Evolutionary conservation across 805 yeast genomes (phyloP), one percentile per base, ranked within the genome.

Genomic region (Myxozyma melibiosi): DNA sequence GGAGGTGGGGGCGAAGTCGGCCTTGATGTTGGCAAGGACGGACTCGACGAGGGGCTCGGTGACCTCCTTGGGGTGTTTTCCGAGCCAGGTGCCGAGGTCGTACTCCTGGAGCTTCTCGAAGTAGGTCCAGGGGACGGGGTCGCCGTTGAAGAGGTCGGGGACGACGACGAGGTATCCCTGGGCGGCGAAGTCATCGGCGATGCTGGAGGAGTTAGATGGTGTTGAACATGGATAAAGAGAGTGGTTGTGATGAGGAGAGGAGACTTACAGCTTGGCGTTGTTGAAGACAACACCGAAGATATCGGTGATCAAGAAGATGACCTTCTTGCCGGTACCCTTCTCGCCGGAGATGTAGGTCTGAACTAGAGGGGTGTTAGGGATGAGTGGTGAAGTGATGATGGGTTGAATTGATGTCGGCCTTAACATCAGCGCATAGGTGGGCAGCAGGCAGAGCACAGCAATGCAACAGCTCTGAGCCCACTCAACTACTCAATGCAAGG

Each of bases 91-190:
- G 2, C 49, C 56, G 18, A 74, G 64, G 42, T 70, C 63, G 35
- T 45, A 33, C 33, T 40, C 60, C 11, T 48, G 24, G 53, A 38
- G 64, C 52, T 56, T 63, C 37, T 52, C 65, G 25, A 59, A 58
- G 33, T 56, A 57, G 35, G 55, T 53, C 40, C 63, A 66, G 24
- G 76, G 77, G 38, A 77, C 76, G 45, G 82, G 78, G 49, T 79
- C 84, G 34, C 80, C 81, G 28, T 80, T 71, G 64, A 88, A 78
- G 57, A 88, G 76, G 71, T 90, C 96, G n/a, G 96, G 96, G 33
- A 85, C 73, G 45, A 85, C 75, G 0, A 86, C 91, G 42, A 78
- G 80, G 73, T 78, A 88, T 24, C 89, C 88, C 6, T 70, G 70
- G 47, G 71, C 71, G 44, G 91, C 87, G 59, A 86, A 80, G 52